Percentiles rank a stretch among this genome's conserved stretches.
Evolutionary conservation across 495 filamentous ascomycete genomes (phyloP).

Genomic region (Mytilinidion resinicola): DNA sequence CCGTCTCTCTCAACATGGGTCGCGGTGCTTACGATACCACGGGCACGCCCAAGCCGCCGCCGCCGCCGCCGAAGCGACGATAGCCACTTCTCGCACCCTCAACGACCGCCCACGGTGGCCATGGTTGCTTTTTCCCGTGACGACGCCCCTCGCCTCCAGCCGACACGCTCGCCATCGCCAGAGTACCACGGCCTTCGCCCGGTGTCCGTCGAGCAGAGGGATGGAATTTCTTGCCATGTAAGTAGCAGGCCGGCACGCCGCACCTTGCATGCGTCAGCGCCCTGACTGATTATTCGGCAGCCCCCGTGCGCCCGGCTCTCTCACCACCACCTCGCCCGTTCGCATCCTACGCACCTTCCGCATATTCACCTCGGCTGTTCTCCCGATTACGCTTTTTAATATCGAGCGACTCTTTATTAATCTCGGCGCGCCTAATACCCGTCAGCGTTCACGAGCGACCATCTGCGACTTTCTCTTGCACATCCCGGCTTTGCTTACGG

Average conservation of each 20-base stretch:
- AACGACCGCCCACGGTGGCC: slow-evolving; percentile 2
- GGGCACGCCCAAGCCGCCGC: slow-evolving; percentile 30
- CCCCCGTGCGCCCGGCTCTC: slow-evolving; percentile 7
- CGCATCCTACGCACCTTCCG: not conserved
- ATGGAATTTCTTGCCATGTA: slow-evolving; percentile 24
- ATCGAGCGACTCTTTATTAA: slow-evolving; percentile 22
- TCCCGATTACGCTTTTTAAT: slow-evolving; percentile 29
- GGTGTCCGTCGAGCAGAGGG: slow-evolving; percentile 20
- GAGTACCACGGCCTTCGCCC: not conserved
- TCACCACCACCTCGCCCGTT: not conserved
- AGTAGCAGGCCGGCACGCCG: slow-evolving; percentile 11
- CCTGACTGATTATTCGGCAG: slow-evolving; percentile 24
- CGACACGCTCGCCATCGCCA: not conserved
- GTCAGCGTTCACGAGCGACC: slow-evolving; percentile 17
- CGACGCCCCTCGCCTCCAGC: not conserved
- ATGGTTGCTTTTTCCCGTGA: slow-evolving; percentile 9
- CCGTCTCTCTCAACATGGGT: slow-evolving; percentile 30
- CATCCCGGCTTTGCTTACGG: not conserved
- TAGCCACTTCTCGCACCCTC: slow-evolving; percentile 10
- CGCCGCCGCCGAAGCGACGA: slow-evolving; percentile 30
- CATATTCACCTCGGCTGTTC: slow-evolving; percentile 1
- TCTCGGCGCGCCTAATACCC: slow-evolving; percentile 26
- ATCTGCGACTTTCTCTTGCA: slow-evolving; percentile 1
- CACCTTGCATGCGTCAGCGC: slow-evolving; percentile 18
- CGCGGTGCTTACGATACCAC: slow-evolving; percentile 36